Base-by-base conservation (phyloP, 1,284 basidiomycete genomes). In the Ceratorhiza oryzae-sativae region DNA sequence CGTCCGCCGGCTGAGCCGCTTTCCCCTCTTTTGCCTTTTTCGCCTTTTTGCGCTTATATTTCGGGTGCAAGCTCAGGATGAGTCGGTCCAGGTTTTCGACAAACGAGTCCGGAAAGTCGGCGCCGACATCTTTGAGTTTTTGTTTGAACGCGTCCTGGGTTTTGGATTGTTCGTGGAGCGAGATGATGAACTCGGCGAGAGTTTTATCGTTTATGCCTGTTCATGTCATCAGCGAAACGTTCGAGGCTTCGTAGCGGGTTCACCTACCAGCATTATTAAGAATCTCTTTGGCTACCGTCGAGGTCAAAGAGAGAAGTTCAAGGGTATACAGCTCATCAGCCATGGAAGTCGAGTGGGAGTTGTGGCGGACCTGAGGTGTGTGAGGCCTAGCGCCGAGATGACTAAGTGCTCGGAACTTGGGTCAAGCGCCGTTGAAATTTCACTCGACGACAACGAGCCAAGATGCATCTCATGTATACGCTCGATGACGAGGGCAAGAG, bases 381-480 rank as follows among this genome's bases (percentile, higher is more conserved):
- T 45, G 42, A 23, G 27, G 15, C 20, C 25, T 32, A 55, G 51
- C 51, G 27, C 23, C 27, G 51, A 55, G 51, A 25, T 55, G 18
- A n/a, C 27, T 55, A 25, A 55, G 25, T 5, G 6, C 5, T 6
- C 13, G 49, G 20, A 9, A 30, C 13, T 32, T 25, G 27, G 5
- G 49, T 25, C 46, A 53, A 55, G 63, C 63, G 63, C 63, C 25
- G 63, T 48, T n/a, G 63, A 67, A 67, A 55, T 67, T 67, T 67
- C 63, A 67, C n/a, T 32, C 25, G 49, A 30, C 48, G 51, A 53
- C 63, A 27, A 67, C 63, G 49, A 67, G 56, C 77, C 81, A 83
- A 77, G 79, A 96, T 97, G 94, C 94, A 96, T 88, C 85, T 96
- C 79, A 96, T 97, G 94, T 95, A 94, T 84, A 94, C 92, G 20